A percentile compares a stretch with the other conserved stretches of the same genome.
These are phyloP conservation scores for Azolla pinnata DNA, from an alignment of 75 land plant species.

Conservation along the genomic window DNA sequence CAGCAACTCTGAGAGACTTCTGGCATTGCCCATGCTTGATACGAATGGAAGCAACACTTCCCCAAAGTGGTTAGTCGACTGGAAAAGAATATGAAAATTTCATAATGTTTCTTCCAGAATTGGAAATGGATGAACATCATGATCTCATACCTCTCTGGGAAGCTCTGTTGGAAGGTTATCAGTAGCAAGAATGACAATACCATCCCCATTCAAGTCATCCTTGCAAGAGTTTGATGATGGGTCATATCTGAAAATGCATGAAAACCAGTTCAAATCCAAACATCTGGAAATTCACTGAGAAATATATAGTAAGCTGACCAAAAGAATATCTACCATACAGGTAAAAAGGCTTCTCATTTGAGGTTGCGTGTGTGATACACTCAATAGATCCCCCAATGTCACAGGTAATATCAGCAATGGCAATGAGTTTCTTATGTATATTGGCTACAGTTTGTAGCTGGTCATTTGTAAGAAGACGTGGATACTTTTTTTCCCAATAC, in stretches of 20 bases:
- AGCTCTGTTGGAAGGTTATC: slow-evolving; percentile 96
- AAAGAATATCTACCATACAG: no score
- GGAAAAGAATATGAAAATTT: no score
- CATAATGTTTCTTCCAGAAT: no score
- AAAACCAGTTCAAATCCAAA: no score
- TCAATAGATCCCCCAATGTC: slow-evolving; percentile 91
- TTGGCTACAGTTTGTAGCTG: no score
- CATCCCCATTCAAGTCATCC: slow-evolving; percentile 71
- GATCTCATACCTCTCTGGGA: slow-evolving; percentile 97
- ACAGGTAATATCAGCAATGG: slow-evolving; percentile 81
- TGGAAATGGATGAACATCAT: no score
- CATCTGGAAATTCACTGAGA: no score
- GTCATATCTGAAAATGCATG: slow-evolving; percentile 87
- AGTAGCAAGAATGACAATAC: slow-evolving; percentile 66
- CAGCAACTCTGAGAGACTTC: slow-evolving; percentile 35
- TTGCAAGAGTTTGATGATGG: slow-evolving; percentile 46
- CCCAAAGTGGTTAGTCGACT: slow-evolving; percentile 97
- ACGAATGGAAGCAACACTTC: slow-evolving; percentile 74
- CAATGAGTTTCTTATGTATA: slow-evolving; percentile 48
- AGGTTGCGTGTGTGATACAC: slow-evolving; percentile 58
- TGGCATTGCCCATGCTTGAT: slow-evolving; percentile 47
- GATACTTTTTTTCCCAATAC: slow-evolving; percentile 94
- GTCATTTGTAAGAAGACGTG: slow-evolving; percentile 51
- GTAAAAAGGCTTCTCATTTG: slow-evolving; percentile 76
- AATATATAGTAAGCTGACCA: no score